A percentile compares a stretch with the other conserved stretches of the same genome.
Evolutionary conservation across 176 grass and related monocot genomes (phyloP).

Genomic region (Musa schizocarpa): DNA sequence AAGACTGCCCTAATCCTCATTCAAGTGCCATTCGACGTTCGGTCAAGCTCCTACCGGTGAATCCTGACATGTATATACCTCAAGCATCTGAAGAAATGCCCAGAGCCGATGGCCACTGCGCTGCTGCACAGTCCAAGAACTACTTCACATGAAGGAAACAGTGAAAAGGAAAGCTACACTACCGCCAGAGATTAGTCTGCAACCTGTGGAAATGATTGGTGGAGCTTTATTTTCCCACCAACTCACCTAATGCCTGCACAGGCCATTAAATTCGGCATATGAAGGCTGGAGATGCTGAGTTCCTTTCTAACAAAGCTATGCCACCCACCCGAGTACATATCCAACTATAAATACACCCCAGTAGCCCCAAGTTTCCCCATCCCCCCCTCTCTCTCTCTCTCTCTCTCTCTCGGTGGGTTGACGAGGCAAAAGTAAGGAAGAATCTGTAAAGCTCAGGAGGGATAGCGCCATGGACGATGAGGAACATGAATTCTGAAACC

Average conservation of each 20-base stretch:
- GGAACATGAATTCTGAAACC: not conserved
- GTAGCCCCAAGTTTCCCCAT: not conserved
- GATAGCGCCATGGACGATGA: not conserved
- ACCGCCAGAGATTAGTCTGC: not conserved
- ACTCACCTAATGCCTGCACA: not conserved
- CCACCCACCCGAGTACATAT: not conserved
- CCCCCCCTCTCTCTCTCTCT: not conserved
- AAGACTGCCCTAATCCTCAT: no score
- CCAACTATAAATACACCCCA: not conserved
- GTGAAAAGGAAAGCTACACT: no score
- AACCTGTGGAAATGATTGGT: not conserved
- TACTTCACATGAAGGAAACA: no score
- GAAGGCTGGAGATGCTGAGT: no score
- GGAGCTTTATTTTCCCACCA: not conserved
- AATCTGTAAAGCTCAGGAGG: constrained; percentile 2
- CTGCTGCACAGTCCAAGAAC: no score
- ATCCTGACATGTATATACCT: no score
- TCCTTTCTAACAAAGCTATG: not conserved
- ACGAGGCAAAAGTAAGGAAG: not conserved
- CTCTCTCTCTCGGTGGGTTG: not conserved
- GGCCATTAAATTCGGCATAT: no score
- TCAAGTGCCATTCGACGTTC: no score
- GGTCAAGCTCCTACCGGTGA: no score
- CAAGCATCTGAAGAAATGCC: no score
- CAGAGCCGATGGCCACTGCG: no score